A percentile compares a stretch with the other conserved stretches of the same genome.
phyloP scores from a whole-genome alignment of 306 rosid genomes.

The peach (Prunus persica) region DNA sequence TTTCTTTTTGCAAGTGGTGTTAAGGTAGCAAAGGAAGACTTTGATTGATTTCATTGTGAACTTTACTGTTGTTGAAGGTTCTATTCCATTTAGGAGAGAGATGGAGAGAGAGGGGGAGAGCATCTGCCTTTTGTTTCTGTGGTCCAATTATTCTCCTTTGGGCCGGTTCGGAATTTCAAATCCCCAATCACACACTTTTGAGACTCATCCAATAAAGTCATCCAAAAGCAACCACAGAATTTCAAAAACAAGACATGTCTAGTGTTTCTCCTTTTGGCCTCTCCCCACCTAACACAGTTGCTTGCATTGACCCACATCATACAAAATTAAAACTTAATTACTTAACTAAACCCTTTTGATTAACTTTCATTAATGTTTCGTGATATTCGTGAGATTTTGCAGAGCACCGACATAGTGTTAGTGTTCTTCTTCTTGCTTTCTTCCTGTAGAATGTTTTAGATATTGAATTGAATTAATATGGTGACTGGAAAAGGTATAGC shows the following conservation, averaged over 20 bases:
- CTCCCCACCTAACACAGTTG: background rate
- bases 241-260: conserved; percentile 1
- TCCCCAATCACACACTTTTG: conserved; percentile 26
- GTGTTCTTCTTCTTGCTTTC: too few species aligned
- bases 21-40: background rate
- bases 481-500: background rate
- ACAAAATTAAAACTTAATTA: background rate
- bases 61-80: conserved; percentile 10
- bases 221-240: conserved; percentile 36
- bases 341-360: background rate
- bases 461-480: background rate
- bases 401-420: background rate
- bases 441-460: background rate
- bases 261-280: conserved; percentile 16
- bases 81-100: background rate
- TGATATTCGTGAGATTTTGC: background rate
- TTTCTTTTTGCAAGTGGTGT: background rate
- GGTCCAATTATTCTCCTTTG: conserved; percentile 24
- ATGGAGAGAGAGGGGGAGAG: conserved; percentile 2
- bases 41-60: background rate
- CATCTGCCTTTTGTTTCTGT: conserved; percentile 11
- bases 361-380: background rate
- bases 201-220: conserved; percentile 34
- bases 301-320: conserved; percentile 7
- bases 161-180: conserved; percentile 13